Percentiles rank a stretch among this genome's conserved stretches.
Evolutionary conservation across 305 asterid genomes (phyloP).

Genomic region (Plantago coronopus): DNA sequence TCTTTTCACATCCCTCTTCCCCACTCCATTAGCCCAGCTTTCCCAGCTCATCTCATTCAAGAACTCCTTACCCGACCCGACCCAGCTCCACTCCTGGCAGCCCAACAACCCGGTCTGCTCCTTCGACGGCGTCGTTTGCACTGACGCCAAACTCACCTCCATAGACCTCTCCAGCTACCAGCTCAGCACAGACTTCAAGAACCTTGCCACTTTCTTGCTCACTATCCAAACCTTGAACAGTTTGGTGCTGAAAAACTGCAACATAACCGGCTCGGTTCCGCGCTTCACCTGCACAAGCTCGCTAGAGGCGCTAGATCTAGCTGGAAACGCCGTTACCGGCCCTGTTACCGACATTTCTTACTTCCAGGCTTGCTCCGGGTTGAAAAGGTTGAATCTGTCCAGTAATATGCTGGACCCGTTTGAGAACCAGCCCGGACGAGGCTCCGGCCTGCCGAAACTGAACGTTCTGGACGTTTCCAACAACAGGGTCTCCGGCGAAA

Average conservation of each 20-base stretch:
- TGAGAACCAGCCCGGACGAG: conserved; percentile 12
- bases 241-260: conserved; percentile 50
- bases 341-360: conserved; percentile 49
- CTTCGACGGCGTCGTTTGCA: conserved; percentile 63
- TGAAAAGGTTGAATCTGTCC: conserved; percentile 55
- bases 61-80: conserved; percentile 35
- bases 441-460: conserved; percentile 28
- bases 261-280: conserved; percentile 47
- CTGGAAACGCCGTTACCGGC: conserved; percentile 70
- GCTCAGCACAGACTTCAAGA: conserved; percentile 47
- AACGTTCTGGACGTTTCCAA: conserved; percentile 67
- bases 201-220: conserved; percentile 46
- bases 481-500: conserved; percentile 64
- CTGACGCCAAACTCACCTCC: conserved; percentile 47
- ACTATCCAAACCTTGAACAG: conserved; percentile 45
- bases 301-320: conserved; percentile 63
- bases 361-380: conserved; percentile 51
- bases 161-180: conserved; percentile 51
- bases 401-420: conserved; percentile 51
- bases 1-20: neutral
- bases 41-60: conserved; percentile 48
- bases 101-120: conserved; percentile 51
- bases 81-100: conserved; percentile 41
- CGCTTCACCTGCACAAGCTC: conserved; percentile 37
- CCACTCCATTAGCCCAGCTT: conserved; percentile 21